Percentiles rank a stretch among this genome's conserved stretches.
Conservation (phyloP, 148 eudicot genomes). For the Vaccinium vitisidaea region DNA sequence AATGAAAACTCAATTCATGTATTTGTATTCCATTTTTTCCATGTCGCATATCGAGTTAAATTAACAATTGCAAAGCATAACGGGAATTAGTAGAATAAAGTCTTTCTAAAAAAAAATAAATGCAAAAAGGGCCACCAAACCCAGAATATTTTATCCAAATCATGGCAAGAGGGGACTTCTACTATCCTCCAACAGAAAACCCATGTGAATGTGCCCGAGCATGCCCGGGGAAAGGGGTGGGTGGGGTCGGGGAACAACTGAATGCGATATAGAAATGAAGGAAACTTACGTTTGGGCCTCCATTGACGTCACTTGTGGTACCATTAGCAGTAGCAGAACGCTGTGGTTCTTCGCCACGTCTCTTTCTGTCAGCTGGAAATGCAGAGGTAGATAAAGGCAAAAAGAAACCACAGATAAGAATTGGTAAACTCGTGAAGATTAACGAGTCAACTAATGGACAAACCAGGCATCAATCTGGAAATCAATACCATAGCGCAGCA, state of each 20-base stretch:
- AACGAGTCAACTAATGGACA: background rate
- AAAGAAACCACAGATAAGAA: background rate
- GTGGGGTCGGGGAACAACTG: background rate
- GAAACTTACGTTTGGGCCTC: background rate
- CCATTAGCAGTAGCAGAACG: background rate
- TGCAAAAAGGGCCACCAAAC: background rate
- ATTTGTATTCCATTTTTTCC: background rate
- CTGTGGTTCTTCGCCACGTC: background rate
- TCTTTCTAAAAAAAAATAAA: background rate
- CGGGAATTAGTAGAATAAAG: background rate
- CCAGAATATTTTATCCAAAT: background rate
- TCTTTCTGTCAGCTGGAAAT: slow-evolving; percentile 5
- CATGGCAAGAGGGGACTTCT: background rate
- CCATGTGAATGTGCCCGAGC: background rate
- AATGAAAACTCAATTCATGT: background rate
- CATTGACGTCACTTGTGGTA: background rate
- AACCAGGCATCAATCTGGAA: background rate
- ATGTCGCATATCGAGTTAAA: background rate
- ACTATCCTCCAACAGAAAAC: background rate
- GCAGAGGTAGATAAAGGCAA: background rate
- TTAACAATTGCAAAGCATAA: background rate
- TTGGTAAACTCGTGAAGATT: background rate
- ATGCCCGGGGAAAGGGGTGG: background rate
- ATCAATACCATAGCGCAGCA: background rate
- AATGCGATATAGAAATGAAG: background rate